These are phyloP conservation scores for Penicillium sp. DNA, from an alignment of 2,329 filamentous ascomycete species.

Conservation along the genomic window DNA sequence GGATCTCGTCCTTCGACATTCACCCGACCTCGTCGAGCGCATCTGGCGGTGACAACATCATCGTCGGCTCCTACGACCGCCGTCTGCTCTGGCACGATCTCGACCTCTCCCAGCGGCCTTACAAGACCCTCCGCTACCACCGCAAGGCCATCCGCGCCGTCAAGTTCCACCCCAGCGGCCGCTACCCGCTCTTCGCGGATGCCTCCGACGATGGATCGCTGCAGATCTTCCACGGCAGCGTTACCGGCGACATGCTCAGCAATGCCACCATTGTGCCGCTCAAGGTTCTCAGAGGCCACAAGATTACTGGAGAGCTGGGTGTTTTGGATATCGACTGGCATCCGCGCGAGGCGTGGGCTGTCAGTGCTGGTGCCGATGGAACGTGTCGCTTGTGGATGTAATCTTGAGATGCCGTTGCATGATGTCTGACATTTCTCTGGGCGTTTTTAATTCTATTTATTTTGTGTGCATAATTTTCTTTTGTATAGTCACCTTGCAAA, in stretches of 20 bases:
- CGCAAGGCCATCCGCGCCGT: constrained; percentile 86
- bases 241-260: constrained; percentile 91
- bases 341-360: constrained; percentile 86
- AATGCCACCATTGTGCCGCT: constrained; percentile 95
- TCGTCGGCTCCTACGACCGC: constrained; percentile 92
- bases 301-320: constrained; percentile 78
- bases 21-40: constrained; percentile 89
- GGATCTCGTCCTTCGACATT: constrained; percentile 92
- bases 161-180: constrained; percentile 75
- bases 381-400: constrained; percentile 86
- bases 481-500: constrained; percentile 31
- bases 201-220: constrained; percentile 91
- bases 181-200: constrained; percentile 84
- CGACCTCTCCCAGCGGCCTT: constrained; percentile 83
- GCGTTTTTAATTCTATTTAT: constrained; percentile 20
- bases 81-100: constrained; percentile 95
- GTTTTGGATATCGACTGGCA: constrained; percentile 97
- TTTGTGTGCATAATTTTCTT: constrained; percentile 28
- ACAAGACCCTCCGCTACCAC: constrained; percentile 97
- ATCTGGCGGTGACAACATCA: constrained; percentile 86
- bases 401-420: constrained; percentile 25
- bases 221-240: constrained; percentile 96
- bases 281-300: constrained; percentile 89
- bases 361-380: constrained; percentile 91
- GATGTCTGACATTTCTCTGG: constrained; percentile 21